phyloP scores from a whole-genome alignment of 192 early-diverging fungal species.

The Mycoemilia scoparia region DNA sequence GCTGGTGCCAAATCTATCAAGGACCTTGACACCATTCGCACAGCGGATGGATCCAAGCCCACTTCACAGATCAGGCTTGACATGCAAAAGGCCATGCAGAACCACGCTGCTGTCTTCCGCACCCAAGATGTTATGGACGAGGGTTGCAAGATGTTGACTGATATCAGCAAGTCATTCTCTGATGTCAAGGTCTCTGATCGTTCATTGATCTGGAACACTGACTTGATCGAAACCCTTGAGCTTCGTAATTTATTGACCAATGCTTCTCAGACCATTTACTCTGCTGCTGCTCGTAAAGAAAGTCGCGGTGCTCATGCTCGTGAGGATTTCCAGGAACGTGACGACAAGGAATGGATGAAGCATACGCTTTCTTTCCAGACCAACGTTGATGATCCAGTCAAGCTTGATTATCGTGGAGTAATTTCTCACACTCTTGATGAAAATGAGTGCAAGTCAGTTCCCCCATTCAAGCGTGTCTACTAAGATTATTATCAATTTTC shows the following conservation, averaged over 20 bases:
- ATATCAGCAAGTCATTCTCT: constrained; percentile 58
- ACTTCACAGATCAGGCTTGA: constrained; percentile 76
- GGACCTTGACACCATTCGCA: constrained; percentile 87
- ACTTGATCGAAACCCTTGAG: constrained; percentile 90
- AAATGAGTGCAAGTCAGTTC: constrained; percentile 80
- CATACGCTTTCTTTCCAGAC: constrained; percentile 92
- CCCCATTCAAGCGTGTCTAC: constrained; percentile 74
- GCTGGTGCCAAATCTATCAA: constrained; percentile 80
- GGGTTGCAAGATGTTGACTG: constrained; percentile 71
- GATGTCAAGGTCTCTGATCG: constrained; percentile 82
- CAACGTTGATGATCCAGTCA: constrained; percentile 53
- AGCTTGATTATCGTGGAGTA: constrained; percentile 72
- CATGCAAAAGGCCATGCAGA: constrained; percentile 99
- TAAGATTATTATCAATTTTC: too few relatives aligned
- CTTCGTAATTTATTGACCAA: constrained; percentile 93
- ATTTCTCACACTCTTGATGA: constrained; percentile 71
- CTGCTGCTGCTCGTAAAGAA: constrained; percentile 86
- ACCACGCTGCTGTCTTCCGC: constrained; percentile 92
- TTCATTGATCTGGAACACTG: constrained; percentile 96
- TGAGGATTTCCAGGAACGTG: constrained; percentile 78
- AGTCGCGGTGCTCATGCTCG: constrained; percentile 95
- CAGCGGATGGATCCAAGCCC: constrained; percentile 53
- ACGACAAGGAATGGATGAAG: constrained; percentile 96
- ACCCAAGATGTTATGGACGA: constrained; percentile 74
- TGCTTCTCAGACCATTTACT: constrained; percentile 81